Conservation (phyloP, 768 basidiomycete species). For the Termitomyces sp. region DNA sequence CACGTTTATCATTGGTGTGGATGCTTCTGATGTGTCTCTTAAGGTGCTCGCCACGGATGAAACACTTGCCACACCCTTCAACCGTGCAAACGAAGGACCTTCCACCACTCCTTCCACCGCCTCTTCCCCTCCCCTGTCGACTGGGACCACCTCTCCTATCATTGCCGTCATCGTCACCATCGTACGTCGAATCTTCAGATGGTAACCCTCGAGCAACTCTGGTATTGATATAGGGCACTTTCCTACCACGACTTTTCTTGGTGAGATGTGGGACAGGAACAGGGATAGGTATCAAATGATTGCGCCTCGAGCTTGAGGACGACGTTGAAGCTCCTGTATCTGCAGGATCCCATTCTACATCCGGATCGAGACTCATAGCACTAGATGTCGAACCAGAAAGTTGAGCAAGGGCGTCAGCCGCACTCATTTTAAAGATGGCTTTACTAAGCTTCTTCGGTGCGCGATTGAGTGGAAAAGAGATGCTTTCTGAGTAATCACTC, state of each 20-base stretch:
- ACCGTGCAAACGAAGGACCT: slow-evolving; percentile 74
- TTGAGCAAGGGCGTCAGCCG: slow-evolving; percentile 19
- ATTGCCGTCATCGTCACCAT: slow-evolving; percentile 9
- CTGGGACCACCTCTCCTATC: slow-evolving; percentile 10
- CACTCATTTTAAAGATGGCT: slow-evolving; percentile 10
- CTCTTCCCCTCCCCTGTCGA: slow-evolving; percentile 17
- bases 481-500: slow-evolving; percentile 16
- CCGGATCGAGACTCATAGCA: slow-evolving; percentile 1
- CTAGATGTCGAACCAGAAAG: slow-evolving; percentile 8
- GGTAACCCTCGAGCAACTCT: slow-evolving; percentile 11
- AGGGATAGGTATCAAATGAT: slow-evolving; percentile 30
- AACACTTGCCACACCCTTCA: slow-evolving; percentile 81
- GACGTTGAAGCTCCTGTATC: neutral
- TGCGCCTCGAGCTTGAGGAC: slow-evolving; percentile 12
- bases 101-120: slow-evolving; percentile 33
- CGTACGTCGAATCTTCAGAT: slow-evolving; percentile 3
- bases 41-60: slow-evolving; percentile 84
- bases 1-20: slow-evolving; percentile 91
- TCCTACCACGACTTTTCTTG: slow-evolving; percentile 65
- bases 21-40: slow-evolving; percentile 87
- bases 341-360: slow-evolving; percentile 5
- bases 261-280: slow-evolving; percentile 65
- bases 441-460: slow-evolving; percentile 8
- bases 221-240: slow-evolving; percentile 52
- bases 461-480: neutral